Conservation (phyloP, 805 yeast species). For the Kluyveromyces siamensis region DNA sequence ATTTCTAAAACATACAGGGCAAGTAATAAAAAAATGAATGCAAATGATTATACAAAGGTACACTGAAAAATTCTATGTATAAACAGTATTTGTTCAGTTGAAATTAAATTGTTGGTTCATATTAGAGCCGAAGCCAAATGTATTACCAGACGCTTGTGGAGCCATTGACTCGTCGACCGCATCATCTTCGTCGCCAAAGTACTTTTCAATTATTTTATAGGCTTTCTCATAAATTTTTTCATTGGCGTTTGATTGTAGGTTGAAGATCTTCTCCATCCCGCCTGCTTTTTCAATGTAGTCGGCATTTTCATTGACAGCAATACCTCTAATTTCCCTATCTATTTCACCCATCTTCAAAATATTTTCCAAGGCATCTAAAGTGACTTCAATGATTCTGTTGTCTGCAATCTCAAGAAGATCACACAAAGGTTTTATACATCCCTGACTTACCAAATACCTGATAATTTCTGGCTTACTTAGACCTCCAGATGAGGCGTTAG, state of each 20-base stretch:
- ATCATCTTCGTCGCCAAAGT: slow-evolving; percentile 77
- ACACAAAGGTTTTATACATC: slow-evolving; percentile 95
- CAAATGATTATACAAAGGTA: background rate
- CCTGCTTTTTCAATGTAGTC: slow-evolving; percentile 95
- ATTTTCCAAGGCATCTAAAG: slow-evolving; percentile 91
- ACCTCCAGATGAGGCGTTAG: slow-evolving; percentile 96
- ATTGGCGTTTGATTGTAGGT: slow-evolving; percentile 85
- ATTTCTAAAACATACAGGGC: slow-evolving; percentile 1
- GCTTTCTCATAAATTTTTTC: slow-evolving; percentile 91
- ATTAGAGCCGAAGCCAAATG: slow-evolving; percentile 79
- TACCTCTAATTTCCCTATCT: slow-evolving; percentile 70
- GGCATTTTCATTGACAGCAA: slow-evolving; percentile 75
- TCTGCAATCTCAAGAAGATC: slow-evolving; percentile 85
- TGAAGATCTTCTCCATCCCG: slow-evolving; percentile 93
- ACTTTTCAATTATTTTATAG: slow-evolving; percentile 79
- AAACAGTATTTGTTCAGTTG: slow-evolving; percentile 9
- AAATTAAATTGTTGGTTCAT: slow-evolving; percentile 40
- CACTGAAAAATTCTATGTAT: background rate
- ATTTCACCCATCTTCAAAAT: slow-evolving; percentile 90
- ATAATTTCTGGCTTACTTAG: slow-evolving; percentile 86
- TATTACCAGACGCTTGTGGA: slow-evolving; percentile 70
- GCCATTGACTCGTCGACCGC: slow-evolving; percentile 68
- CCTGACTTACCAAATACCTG: slow-evolving; percentile 85
- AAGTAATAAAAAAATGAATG: background rate
- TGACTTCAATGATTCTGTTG: slow-evolving; percentile 84